Conservation (phyloP, 2,329 filamentous ascomycete species). For the Penicillium sp. region DNA sequence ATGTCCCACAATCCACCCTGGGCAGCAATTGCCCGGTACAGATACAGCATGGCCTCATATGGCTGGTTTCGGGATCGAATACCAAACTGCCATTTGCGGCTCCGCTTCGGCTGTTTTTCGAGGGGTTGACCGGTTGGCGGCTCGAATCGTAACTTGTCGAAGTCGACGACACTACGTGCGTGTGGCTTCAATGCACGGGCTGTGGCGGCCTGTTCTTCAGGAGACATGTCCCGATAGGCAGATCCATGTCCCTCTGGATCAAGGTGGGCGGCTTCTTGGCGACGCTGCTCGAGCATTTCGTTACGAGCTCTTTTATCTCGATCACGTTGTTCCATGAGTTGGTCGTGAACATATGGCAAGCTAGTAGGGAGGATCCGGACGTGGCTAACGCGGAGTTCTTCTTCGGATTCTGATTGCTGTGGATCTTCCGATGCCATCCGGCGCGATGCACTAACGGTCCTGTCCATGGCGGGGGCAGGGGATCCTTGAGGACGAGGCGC, state of each 20-base stretch:
- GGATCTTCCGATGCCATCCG: constrained; percentile 26
- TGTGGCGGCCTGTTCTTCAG: constrained; percentile 77
- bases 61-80: constrained; percentile 93
- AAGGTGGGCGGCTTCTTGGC: constrained; percentile 22
- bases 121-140: constrained; percentile 52
- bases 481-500: constrained; percentile 23
- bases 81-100: constrained; percentile 95
- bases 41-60: constrained; percentile 89
- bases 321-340: constrained; percentile 69
- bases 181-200: constrained; percentile 82
- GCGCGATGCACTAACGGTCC: constrained; percentile 27
- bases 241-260: constrained; percentile 23
- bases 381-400: constrained; percentile 67
- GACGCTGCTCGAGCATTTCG: constrained; percentile 49
- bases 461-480: constrained; percentile 20
- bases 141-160: constrained; percentile 61
- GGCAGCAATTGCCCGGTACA: constrained; percentile 86
- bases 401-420: constrained; percentile 28
- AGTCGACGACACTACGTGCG: constrained; percentile 65
- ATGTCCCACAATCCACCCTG: constrained; percentile 86
- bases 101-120: constrained; percentile 54
- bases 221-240: constrained; percentile 33
- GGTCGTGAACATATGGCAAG: constrained; percentile 83
- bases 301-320: constrained; percentile 31
- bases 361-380: constrained; percentile 90